These are phyloP conservation scores for Xanthoconium separans DNA, from an alignment of 1,284 basidiomycete species.

Conservation along the genomic window DNA sequence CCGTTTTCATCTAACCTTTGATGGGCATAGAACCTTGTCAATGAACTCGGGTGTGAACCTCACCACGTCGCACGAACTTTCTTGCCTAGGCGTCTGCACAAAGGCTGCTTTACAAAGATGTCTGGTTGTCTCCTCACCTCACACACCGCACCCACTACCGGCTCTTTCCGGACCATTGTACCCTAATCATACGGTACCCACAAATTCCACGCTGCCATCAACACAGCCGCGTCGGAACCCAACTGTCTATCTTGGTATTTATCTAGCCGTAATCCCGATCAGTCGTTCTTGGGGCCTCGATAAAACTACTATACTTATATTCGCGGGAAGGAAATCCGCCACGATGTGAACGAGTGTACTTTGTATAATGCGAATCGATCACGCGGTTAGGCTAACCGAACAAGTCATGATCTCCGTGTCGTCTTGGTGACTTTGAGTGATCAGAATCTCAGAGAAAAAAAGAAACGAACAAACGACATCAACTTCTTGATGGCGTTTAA, in stretches of 20 bases:
- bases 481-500: background rate
- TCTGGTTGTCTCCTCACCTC: background rate
- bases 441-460: background rate
- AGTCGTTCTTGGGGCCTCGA: conserved; percentile 15
- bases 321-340: conserved; percentile 19
- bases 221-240: conserved; percentile 17
- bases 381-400: background rate
- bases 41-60: conserved; percentile 14
- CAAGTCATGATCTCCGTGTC: background rate
- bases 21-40: conserved; percentile 9
- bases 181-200: background rate
- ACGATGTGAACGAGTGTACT: background rate
- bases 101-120: background rate
- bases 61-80: conserved; percentile 21
- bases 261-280: conserved; percentile 17
- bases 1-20: conserved; percentile 24
- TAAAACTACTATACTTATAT: conserved; percentile 6
- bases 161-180: conserved; percentile 6
- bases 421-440: conserved; percentile 6
- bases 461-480: background rate
- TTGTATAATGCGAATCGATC: background rate
- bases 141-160: background rate
- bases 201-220: background rate
- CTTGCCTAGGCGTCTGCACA: background rate
- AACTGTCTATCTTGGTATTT: conserved; percentile 13